Percentiles rank a stretch among this genome's conserved stretches.
Evolutionary conservation across 768 basidiomycete species (phyloP).

Genomic region (Lactarius psammicola): DNA sequence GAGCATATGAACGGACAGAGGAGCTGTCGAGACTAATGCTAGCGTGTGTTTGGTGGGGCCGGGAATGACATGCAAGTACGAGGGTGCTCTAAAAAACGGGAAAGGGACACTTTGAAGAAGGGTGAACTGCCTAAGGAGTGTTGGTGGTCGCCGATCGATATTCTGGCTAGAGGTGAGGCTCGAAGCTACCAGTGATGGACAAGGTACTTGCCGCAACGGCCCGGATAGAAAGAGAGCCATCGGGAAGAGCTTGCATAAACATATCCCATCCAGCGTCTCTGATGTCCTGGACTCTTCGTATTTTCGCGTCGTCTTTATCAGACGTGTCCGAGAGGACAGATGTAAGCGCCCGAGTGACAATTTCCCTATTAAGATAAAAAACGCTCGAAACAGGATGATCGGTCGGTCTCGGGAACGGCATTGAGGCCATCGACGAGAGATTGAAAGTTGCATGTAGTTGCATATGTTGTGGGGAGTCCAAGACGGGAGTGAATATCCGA

Average conservation of each 20-base stretch:
- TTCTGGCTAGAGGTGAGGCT: constrained; percentile 51
- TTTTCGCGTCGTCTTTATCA: constrained; percentile 46
- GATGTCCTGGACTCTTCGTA: constrained; percentile 56
- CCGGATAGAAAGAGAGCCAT: constrained; percentile 71
- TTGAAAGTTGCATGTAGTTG: constrained; percentile 84
- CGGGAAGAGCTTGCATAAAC: constrained; percentile 66
- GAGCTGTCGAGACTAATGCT: constrained; percentile 61
- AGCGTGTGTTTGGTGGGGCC: constrained; percentile 40
- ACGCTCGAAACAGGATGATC: constrained; percentile 46
- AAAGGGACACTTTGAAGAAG: constrained; percentile 61
- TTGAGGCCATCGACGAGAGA: constrained; percentile 53
- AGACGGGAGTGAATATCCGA: constrained; percentile 82
- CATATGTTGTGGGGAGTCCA: constrained; percentile 80
- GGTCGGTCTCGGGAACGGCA: constrained; percentile 33
- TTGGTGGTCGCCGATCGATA: constrained; percentile 85
- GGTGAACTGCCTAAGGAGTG: constrained; percentile 71
- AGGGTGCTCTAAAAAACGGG: constrained; percentile 48
- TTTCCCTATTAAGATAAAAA: constrained; percentile 68
- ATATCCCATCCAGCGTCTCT: constrained; percentile 74
- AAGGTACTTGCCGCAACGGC: constrained; percentile 62
- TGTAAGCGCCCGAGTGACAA: constrained; percentile 50
- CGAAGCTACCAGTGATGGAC: background rate
- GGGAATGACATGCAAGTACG: constrained; percentile 54
- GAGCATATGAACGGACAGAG: constrained; percentile 60
- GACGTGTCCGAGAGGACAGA: constrained; percentile 38